These are phyloP conservation scores for Hymenoscyphus fraxineus DNA, from an alignment of 2,329 filamentous ascomycete species.

Conservation along the genomic window DNA sequence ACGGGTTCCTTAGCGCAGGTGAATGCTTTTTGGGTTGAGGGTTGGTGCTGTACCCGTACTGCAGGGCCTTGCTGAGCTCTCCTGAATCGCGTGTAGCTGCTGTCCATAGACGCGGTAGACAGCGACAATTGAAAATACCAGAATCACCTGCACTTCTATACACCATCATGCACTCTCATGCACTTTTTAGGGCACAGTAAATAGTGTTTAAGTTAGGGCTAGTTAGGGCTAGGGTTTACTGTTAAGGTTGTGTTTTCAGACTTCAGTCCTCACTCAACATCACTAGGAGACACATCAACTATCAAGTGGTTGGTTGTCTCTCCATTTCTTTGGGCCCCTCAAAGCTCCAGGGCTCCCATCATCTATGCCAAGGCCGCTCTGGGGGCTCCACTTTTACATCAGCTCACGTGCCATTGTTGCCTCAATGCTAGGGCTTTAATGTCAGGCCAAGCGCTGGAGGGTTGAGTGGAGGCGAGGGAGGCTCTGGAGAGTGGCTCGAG, in stretches of 20 bases:
- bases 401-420: not conserved
- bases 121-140: no score
- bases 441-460: not conserved
- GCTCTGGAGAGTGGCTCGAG: no score
- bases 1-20: conserved; percentile 15
- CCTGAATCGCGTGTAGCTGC: conserved; percentile 8
- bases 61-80: conserved; percentile 6
- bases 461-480: no score
- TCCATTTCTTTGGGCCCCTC: not conserved
- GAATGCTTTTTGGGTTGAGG: not conserved
- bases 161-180: not conserved
- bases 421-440: no score
- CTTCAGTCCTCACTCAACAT: not conserved
- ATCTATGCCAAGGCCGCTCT: not conserved
- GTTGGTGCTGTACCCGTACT: no score
- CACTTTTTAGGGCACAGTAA: not conserved
- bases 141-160: no score
- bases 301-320: not conserved
- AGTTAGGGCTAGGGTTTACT: not conserved
- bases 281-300: not conserved
- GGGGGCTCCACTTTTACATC: not conserved
- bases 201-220: no score
- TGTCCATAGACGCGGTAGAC: no score
- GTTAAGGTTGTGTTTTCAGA: not conserved
- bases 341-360: not conserved